A percentile compares a stretch with the other conserved stretches of the same genome.
These are phyloP conservation scores for Apiospora sp. DNA, from an alignment of 2,329 filamentous ascomycete species.

Conservation along the genomic window DNA sequence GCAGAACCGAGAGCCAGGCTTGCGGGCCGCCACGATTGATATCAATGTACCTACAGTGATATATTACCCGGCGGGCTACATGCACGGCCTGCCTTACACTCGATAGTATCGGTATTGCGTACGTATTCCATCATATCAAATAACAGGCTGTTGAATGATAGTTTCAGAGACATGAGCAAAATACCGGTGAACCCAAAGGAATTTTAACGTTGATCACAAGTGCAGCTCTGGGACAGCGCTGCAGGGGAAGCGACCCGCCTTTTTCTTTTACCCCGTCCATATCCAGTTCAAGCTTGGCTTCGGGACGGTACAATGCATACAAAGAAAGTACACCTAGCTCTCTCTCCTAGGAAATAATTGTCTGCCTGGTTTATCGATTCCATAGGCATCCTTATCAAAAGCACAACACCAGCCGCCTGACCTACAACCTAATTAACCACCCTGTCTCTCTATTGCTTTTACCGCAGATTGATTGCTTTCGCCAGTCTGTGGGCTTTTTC, in stretches of 20 bases:
- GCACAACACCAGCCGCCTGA: background rate
- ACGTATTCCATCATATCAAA: background rate
- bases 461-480: background rate
- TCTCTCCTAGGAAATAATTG: background rate
- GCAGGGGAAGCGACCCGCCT: slow-evolving; percentile 4
- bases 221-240: background rate
- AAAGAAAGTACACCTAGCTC: slow-evolving; percentile 6
- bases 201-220: slow-evolving; percentile 10
- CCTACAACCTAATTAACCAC: background rate
- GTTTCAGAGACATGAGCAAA: background rate
- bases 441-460: background rate
- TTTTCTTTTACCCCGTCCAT: slow-evolving; percentile 6
- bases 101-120: background rate
- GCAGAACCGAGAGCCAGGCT: slow-evolving; percentile 10
- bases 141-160: background rate
- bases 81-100: background rate
- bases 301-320: background rate
- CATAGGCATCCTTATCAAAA: background rate
- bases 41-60: background rate
- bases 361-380: background rate
- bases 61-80: background rate
- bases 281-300: background rate
- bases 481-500: background rate
- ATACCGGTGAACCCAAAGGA: background rate
- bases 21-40: slow-evolving; percentile 10